A percentile compares a stretch with the other conserved stretches of the same genome.
Evolutionary conservation across 768 basidiomycete species (phyloP).

Genomic region (Leccinum fibrillosum): DNA sequence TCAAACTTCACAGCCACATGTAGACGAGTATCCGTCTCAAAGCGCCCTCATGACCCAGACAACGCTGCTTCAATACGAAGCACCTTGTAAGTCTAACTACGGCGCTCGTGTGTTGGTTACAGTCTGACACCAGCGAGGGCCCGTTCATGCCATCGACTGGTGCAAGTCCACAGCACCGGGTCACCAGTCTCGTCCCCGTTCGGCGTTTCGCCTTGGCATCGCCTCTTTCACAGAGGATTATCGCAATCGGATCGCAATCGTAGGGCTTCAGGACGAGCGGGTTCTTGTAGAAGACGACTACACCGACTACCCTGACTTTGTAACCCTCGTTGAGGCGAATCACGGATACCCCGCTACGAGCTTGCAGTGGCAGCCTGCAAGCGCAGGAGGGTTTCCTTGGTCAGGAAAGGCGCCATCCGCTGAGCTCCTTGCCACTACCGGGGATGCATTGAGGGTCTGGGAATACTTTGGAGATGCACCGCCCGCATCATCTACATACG

Average conservation of each 20-base stretch:
- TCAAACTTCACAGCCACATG: conserved; percentile 24
- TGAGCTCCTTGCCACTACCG: conserved; percentile 91
- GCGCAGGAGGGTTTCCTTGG: conserved; percentile 62
- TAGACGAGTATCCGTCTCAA: conserved; percentile 5
- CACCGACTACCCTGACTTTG: conserved; percentile 82
- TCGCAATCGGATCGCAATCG: conserved; percentile 76
- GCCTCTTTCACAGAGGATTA: conserved; percentile 85
- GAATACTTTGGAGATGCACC: conserved; percentile 76
- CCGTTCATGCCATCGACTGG: conserved; percentile 85
- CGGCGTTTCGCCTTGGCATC: conserved; percentile 80
- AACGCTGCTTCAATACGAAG: conserved; percentile 76
- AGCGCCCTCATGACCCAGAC: conserved; percentile 57
- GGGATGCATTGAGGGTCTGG: conserved; percentile 90
- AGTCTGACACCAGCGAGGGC: conserved; percentile 52
- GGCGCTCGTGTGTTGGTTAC: neutral
- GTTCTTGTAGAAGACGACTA: conserved; percentile 86
- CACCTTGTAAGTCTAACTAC: conserved; percentile 63
- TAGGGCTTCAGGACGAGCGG: conserved; percentile 80
- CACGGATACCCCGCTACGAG: conserved; percentile 94
- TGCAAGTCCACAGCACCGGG: conserved; percentile 77
- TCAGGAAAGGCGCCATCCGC: conserved; percentile 60
- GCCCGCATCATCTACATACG: conserved; percentile 56
- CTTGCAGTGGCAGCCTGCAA: conserved; percentile 88
- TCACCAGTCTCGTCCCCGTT: conserved; percentile 68
- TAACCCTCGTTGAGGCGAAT: conserved; percentile 75